A percentile compares a stretch with the other conserved stretches of the same genome.
Evolutionary conservation across 495 filamentous ascomycete genomes (phyloP).

Genomic region (Monascus purpureus): DNA sequence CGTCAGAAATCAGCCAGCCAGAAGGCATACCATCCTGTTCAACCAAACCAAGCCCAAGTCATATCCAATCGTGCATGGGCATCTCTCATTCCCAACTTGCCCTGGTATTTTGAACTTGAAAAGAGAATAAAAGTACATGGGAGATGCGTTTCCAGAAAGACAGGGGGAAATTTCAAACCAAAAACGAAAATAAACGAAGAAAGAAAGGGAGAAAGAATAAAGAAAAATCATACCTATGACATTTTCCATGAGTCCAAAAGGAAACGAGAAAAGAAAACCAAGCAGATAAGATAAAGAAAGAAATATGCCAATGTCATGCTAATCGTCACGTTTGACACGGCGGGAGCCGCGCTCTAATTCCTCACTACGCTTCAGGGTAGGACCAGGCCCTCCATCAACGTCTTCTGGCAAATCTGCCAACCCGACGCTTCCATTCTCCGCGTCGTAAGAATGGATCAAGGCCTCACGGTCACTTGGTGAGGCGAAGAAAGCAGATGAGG

Average conservation of each 20-base stretch:
- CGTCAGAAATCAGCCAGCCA: too few species aligned
- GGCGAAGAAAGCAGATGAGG: conserved; percentile 38
- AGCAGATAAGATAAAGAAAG: conserved; percentile 3
- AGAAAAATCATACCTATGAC: too few species aligned
- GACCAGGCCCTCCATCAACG: conserved; percentile 43
- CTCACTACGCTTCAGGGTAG: conserved; percentile 20
- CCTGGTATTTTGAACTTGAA: conserved; percentile 14
- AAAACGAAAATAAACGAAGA: conserved; percentile 3
- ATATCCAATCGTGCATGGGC: conserved; percentile 26
- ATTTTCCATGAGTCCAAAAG: too few species aligned
- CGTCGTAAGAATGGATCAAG: conserved; percentile 71
- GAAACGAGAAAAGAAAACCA: too few species aligned
- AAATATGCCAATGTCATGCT: conserved; percentile 15
- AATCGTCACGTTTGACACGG: conserved; percentile 28
- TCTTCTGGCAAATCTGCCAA: conserved; percentile 58
- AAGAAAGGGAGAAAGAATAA: conserved; percentile 5
- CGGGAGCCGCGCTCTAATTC: conserved; percentile 13
- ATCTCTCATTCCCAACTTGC: conserved; percentile 16
- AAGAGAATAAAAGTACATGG: conserved; percentile 24
- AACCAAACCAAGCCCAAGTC: conserved; percentile 4
- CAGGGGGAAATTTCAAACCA: too few species aligned
- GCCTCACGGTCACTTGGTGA: conserved; percentile 53
- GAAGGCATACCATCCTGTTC: too few species aligned
- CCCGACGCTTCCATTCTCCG: conserved; percentile 54
- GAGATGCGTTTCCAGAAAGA: conserved; percentile 4